Base-by-base conservation (phyloP, 2,329 filamentous ascomycete genomes). In the Hypoxylon sp. region DNA sequence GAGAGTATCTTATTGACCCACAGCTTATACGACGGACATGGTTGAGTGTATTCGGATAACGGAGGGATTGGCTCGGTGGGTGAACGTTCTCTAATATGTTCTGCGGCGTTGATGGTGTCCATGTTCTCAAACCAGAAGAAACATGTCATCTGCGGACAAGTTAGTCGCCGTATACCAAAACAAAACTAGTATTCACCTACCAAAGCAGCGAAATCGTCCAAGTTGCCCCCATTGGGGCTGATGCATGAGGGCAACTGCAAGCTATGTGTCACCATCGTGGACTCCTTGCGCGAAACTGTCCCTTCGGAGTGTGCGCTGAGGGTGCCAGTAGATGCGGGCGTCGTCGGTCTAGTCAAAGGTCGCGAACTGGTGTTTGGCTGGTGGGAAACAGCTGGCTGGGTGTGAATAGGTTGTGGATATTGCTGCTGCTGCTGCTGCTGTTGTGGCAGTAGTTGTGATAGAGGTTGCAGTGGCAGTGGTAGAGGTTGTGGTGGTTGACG, bases 81-180 rank as follows among this genome's bases (percentile, higher is more conserved):
- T 67, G 58, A 62, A 57, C 74, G 67, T 6, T 71, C 70, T 26
- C 72, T 71, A 4, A 83, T 74, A 7, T 85, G 82, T 67, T 92
- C 88, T 26, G 92, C 90, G 49, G 83, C 80, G 61, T 88, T 83
- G 11, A 97, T 76, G 15, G 88, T 88, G n/a, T 88, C 81, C 31
- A 89, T 88, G 11, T 88, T 89, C 72, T 97, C 92, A 69, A 97
- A 97, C 93, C 94, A 97, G 75, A 97, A 97, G 9, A 99, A 79
- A 67, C 93, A 97, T 8, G 93, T 96, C 72, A 97, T 90, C 90
- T 96, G 65, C 2, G 12, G 20, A 40, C 40, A 48, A 38, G 29
- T 68, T 44, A 67, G 60, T 47, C 35, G 19, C 15, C 21, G 21
- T 20, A 20, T 4, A 37, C 63, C 0, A 19, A 17, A 12, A 11